Evolutionary conservation across 306 rosid genomes (phyloP), one percentile per base, ranked within the genome.

Genomic region (Ormosia semicastrata): DNA sequence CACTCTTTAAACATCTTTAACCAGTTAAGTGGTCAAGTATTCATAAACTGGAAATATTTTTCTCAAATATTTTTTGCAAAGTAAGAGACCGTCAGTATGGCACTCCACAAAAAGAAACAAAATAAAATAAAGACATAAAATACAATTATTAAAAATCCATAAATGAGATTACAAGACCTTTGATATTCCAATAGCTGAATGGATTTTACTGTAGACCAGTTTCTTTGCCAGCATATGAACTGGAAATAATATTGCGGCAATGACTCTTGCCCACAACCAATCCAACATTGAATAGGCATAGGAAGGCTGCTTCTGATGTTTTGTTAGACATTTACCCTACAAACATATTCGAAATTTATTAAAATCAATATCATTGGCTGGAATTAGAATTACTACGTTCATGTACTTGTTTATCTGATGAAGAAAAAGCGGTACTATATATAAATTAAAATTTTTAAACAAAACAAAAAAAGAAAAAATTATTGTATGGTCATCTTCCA

Each of bases 181-280:
- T 41, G 91, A 84, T 53, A 91, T 88, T 82, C 95, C 94, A 5
- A 95, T 87, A 68, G 96, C 89, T 40, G 95, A 89, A 80, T 87
- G 96, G 79, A 95, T 90, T 90, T 92, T 93, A 56, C 82, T 84
- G 83, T 95, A 93, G 68, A 95, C 88, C 62, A 95, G 73, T 77
- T 82, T 95, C 82, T 84, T 93, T 37, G 97, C 99, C 85, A 95
- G 73, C 81, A 84, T 34, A 89, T 95, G 99, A 73, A 92, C 43
- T 17, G 98, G 99, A 92, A 86, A 87, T 66, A 95, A 75, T 71
- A 93, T 78, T 75, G 91, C 83, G 44, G 92, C 94, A 33, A 83
- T 57, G 66, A 84, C 53, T 88, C 97, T 95, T 87, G 99, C 95
- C 92, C 97, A 89, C 70, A 92, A 56, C 93, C 90, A 95, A 7